phyloP scores from a whole-genome alignment of 768 basidiomycete species.

The Hypholoma fasciculare region DNA sequence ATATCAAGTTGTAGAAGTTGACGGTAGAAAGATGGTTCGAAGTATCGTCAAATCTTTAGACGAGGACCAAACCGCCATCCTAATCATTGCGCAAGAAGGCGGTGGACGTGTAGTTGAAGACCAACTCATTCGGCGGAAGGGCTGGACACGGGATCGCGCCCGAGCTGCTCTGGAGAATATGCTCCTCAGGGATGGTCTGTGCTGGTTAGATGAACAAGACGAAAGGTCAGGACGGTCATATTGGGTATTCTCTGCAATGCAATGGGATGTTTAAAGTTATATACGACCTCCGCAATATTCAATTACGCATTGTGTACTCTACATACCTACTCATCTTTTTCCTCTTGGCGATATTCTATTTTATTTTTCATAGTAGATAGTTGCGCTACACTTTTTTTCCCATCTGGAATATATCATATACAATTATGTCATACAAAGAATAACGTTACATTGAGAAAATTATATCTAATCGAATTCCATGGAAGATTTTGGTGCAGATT shows the following conservation, averaged over 20 bases:
- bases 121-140: conserved; percentile 54
- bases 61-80: conserved; percentile 81
- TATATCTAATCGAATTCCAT: conserved; percentile 20
- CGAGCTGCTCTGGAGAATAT: conserved; percentile 84
- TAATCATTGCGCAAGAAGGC: conserved; percentile 68
- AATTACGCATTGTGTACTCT: background rate
- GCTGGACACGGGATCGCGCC: conserved; percentile 82
- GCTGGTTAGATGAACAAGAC: conserved; percentile 95
- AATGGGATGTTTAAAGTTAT: conserved; percentile 64
- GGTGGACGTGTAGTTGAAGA: conserved; percentile 73
- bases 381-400: background rate
- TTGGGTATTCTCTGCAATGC: conserved; percentile 89
- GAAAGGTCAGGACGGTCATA: conserved; percentile 64
- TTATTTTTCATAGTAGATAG: background rate
- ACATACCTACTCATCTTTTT: background rate
- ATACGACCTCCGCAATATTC: background rate
- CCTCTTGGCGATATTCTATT: background rate
- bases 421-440: conserved; percentile 10
- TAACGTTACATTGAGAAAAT: background rate
- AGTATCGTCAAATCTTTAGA: conserved; percentile 91
- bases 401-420: conserved; percentile 4
- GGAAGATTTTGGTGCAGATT: conserved; percentile 25
- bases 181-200: conserved; percentile 86
- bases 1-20: conserved; percentile 79
- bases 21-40: conserved; percentile 78